Evolutionary conservation across 2,329 filamentous ascomycete species (phyloP).

Genomic region (Neonectria magnoliae): DNA sequence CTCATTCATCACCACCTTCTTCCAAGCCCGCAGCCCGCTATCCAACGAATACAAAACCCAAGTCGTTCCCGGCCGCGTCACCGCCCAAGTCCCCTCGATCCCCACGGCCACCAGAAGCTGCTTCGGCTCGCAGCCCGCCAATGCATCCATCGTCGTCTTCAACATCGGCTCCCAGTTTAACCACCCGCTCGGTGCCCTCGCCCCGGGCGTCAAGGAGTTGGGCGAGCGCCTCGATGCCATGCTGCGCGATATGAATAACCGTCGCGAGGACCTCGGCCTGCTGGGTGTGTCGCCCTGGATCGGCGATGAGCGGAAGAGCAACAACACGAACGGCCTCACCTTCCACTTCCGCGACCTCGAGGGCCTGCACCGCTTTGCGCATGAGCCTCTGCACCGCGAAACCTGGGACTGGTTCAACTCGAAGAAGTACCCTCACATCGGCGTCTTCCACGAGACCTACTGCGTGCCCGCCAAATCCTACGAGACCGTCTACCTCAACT

Average conservation of each 20-base stretch:
- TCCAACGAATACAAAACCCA: constrained; percentile 36
- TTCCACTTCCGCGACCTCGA: constrained; percentile 63
- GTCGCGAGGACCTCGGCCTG: constrained; percentile 58
- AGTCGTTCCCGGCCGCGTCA: constrained; percentile 47
- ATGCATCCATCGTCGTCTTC: constrained; percentile 53
- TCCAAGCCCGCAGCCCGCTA: constrained; percentile 34
- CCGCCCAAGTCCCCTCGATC: constrained; percentile 46
- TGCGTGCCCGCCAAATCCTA: constrained; percentile 55
- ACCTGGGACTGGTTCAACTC: constrained; percentile 62
- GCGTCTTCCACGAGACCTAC: constrained; percentile 66
- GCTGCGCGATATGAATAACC: constrained; percentile 46
- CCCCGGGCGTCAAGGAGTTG: constrained; percentile 55
- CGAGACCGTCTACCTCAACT: constrained; percentile 63
- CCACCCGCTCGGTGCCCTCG: constrained; percentile 60
- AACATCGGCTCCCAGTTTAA: constrained; percentile 57
- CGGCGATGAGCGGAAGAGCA: constrained; percentile 48
- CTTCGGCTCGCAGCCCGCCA: constrained; percentile 43
- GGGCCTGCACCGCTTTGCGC: constrained; percentile 62
- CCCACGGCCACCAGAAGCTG: constrained; percentile 39
- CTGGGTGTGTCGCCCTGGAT: constrained; percentile 56
- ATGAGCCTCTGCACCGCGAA: constrained; percentile 57
- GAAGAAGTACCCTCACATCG: constrained; percentile 51
- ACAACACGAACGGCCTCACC: constrained; percentile 55
- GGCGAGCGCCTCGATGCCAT: constrained; percentile 52
- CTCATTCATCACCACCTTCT: constrained; percentile 44